Base-by-base conservation (phyloP, 2,329 filamentous ascomycete species). In the Aureobasidium uvarum region DNA sequence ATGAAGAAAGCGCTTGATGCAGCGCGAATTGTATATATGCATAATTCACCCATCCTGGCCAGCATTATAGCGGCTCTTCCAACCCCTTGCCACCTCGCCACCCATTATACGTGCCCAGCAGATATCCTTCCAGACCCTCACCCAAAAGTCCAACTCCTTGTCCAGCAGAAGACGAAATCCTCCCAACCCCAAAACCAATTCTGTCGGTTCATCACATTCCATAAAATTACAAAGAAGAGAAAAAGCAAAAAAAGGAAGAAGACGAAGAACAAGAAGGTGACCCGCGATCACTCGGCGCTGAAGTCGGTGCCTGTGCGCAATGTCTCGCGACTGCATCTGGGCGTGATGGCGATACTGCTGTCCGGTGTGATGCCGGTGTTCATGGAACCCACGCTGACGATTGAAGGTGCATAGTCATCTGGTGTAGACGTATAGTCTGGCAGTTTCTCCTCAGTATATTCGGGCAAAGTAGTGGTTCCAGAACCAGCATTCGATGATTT, bases 371-470 rank as follows among this genome's bases (percentile, higher is more conserved):
- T 73, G 28, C 68, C 69, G 45, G 66, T 69, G 36, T 69, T 70
- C 38, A 66, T 69, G 3, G 54, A 68, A 64, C 62, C 67, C 33
- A 77, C 74, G 45, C 65, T 74, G 69, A 51, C 76, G 58, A 33
- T 66, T 67, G 50, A 69, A 67, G 55, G 72, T 65, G 65, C 68
- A 71, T 66, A 36, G 65, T 70, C 67, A 69, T 74, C 71, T 33
- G 70, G 72, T 28, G 70, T 77, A 0, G 79, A 81, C 28, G 75
- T 75, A 69, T 82, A 82, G 65, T 78, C 79, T 5, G 80, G 80
- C 4, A 81, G 71, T 50, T 74, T 77, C 36, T 75, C 74, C n/a
- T 71, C 71, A 3, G 70, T 71, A 64, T 77, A 76, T n/a, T 73
- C 74, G 13, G 74, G 74, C 18, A 75, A 67, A 2, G 73, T 72